These are phyloP conservation scores for Cephalotrichum gorgonifer DNA, from an alignment of 2,329 filamentous ascomycete species.

Conservation along the genomic window DNA sequence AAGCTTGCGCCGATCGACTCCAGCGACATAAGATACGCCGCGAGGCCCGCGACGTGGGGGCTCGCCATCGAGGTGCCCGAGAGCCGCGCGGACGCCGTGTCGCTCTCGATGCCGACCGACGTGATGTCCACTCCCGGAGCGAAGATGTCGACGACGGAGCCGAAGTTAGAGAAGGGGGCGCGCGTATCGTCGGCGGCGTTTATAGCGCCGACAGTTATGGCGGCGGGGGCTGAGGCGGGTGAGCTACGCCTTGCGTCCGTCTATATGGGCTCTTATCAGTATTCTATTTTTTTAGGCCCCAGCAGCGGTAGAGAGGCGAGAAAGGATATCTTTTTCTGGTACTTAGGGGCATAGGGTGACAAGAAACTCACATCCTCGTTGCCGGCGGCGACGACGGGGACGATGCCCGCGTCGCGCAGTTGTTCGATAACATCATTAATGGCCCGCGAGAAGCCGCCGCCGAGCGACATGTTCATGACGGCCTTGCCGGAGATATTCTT, in stretches of 20 bases:
- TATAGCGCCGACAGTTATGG: constrained; percentile 51
- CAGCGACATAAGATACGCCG: constrained; percentile 55
- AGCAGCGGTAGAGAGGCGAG: too few relatives aligned
- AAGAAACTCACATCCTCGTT: constrained; percentile 35
- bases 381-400: constrained; percentile 50
- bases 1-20: constrained; percentile 29
- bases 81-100: constrained; percentile 32
- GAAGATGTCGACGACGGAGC: constrained; percentile 40
- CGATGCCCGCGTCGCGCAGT: constrained; percentile 37
- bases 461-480: constrained; percentile 56
- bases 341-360: not conserved
- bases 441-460: constrained; percentile 35
- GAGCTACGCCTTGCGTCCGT: constrained; percentile 38
- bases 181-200: constrained; percentile 36
- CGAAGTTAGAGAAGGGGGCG: constrained; percentile 51
- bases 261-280: constrained; percentile 10
- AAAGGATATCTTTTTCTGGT: not conserved
- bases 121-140: constrained; percentile 44
- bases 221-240: constrained; percentile 43
- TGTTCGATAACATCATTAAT: constrained; percentile 45
- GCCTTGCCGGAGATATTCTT: constrained; percentile 36
- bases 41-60: constrained; percentile 58
- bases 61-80: constrained; percentile 55
- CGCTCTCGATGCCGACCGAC: constrained; percentile 39
- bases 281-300: not conserved